These are phyloP conservation scores for Neurospora sp. DNA, from an alignment of 495 filamentous ascomycete species.

Conservation along the genomic window DNA sequence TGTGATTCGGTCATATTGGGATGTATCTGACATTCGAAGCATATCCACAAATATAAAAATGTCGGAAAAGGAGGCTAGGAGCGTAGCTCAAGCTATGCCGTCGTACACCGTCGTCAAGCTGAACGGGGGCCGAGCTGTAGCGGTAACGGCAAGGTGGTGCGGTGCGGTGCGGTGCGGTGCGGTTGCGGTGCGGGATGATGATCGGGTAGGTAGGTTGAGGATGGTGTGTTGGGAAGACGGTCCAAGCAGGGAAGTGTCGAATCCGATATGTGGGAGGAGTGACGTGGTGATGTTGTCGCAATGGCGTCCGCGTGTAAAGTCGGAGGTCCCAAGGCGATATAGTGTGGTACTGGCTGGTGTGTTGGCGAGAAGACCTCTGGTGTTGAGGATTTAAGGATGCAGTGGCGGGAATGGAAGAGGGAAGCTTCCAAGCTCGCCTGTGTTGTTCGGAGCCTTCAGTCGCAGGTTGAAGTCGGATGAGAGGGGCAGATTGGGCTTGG, in stretches of 20 bases:
- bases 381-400: not conserved
- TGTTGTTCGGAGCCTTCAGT: not conserved
- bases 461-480: not conserved
- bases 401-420: not conserved
- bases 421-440: not conserved
- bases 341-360: not conserved
- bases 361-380: not conserved
- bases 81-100: not conserved
- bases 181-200: not conserved
- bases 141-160: not conserved
- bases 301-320: not conserved
- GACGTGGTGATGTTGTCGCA: not conserved
- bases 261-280: not conserved
- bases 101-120: not conserved
- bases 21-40: slow-evolving; percentile 11
- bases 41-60: slow-evolving; percentile 17
- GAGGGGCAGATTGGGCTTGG: not conserved
- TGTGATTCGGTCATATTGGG: slow-evolving; percentile 65
- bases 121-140: not conserved
- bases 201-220: not conserved
- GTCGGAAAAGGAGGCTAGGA: not conserved
- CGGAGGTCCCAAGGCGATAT: not conserved
- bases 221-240: not conserved
- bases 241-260: not conserved
- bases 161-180: not conserved